Evolutionary conservation across 1,139 yeast genomes (phyloP).

Genomic region (Saccharomyces hybrid): DNA sequence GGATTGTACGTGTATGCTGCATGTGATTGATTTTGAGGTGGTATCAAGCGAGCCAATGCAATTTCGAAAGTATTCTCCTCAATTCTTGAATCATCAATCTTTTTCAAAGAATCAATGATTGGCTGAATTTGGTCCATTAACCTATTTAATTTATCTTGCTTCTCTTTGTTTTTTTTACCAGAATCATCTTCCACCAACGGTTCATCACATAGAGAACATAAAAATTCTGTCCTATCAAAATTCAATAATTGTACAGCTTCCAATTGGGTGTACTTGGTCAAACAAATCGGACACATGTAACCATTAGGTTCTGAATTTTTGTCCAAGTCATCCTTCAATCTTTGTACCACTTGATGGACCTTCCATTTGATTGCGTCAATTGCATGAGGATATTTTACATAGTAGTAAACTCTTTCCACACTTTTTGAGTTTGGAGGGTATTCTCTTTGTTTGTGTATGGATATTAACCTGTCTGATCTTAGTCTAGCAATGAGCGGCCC

Average conservation of each 20-base stretch:
- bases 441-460: constrained; percentile 70
- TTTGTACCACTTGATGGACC: constrained; percentile 76
- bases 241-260: constrained; percentile 81
- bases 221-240: constrained; percentile 70
- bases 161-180: constrained; percentile 69
- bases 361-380: constrained; percentile 96
- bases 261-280: constrained; percentile 69
- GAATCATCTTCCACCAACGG: constrained; percentile 79
- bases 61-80: constrained; percentile 86
- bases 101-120: constrained; percentile 70
- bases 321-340: constrained; percentile 72
- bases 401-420: constrained; percentile 71
- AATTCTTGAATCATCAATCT: constrained; percentile 75
- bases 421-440: constrained; percentile 69
- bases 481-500: constrained; percentile 74
- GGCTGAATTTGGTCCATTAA: constrained; percentile 90
- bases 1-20: constrained; percentile 55
- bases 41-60: constrained; percentile 70
- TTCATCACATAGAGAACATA: constrained; percentile 79
- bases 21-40: constrained; percentile 66
- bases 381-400: constrained; percentile 84
- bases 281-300: constrained; percentile 82
- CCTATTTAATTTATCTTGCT: constrained; percentile 75
- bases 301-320: constrained; percentile 90
- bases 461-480: constrained; percentile 71